phyloP scores from a whole-genome alignment of 345 rosid genomes.

The Limnanthes douglasii region DNA sequence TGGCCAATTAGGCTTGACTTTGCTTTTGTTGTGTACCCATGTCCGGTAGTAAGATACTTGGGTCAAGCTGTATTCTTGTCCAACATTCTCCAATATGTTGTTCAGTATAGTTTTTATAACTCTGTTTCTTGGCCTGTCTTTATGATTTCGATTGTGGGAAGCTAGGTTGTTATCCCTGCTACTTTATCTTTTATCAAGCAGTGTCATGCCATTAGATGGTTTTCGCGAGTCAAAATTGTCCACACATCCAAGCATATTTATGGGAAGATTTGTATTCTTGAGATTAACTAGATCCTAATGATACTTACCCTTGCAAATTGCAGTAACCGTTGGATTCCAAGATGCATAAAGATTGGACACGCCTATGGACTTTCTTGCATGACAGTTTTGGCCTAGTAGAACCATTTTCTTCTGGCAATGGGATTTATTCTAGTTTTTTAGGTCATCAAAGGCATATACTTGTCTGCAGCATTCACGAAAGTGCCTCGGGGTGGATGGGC shows the following conservation, averaged over 20 bases:
- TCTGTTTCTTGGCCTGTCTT: slow-evolving; percentile 91
- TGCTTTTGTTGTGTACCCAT: slow-evolving; percentile 59
- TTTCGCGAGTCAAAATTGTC: slow-evolving; percentile 87
- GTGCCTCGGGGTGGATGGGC: slow-evolving; percentile 90
- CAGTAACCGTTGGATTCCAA: slow-evolving; percentile 55
- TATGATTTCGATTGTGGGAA: slow-evolving; percentile 71
- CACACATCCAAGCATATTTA: slow-evolving; percentile 71
- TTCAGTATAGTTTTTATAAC: slow-evolving; percentile 44
- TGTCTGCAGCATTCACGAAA: slow-evolving; percentile 71
- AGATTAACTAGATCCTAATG: slow-evolving; percentile 96
- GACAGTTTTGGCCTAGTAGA: slow-evolving; percentile 71
- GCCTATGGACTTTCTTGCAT: slow-evolving; percentile 94
- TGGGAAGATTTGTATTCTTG: slow-evolving; percentile 93
- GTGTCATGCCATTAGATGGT: slow-evolving; percentile 91
- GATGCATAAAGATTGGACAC: slow-evolving; percentile 75
- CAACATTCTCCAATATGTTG: slow-evolving; percentile 25
- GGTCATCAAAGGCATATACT: slow-evolving; percentile 61
- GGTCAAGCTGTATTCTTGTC: slow-evolving; percentile 96
- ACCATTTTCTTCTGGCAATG: slow-evolving; percentile 33
- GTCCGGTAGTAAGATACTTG: slow-evolving; percentile 93
- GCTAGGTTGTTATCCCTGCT: slow-evolving; percentile 82
- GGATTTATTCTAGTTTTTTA: slow-evolving; percentile 53
- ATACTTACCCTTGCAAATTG: slow-evolving; percentile 77
- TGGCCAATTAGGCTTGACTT: slow-evolving; percentile 74
- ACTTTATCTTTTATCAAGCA: slow-evolving; percentile 85